Conservation (phyloP, 2,329 filamentous ascomycete species). For the Exutisphaerella laricina region DNA sequence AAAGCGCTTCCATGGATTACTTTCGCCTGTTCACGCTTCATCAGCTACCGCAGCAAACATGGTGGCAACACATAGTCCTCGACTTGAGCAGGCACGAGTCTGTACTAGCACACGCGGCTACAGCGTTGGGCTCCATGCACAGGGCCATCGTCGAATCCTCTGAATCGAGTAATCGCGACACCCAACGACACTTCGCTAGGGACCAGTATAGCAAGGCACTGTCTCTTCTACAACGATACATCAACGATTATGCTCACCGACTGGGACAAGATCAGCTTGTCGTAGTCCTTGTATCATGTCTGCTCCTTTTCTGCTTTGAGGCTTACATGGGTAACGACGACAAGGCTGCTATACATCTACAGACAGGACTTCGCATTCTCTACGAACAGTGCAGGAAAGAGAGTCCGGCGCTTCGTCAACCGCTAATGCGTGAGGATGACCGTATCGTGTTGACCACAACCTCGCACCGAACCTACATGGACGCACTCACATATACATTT, state of each 20-base stretch:
- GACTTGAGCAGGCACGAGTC: slow-evolving; percentile 4
- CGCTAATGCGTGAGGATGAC: neutral
- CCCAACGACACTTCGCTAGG: slow-evolving; percentile 4
- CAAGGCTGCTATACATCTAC: slow-evolving; percentile 9
- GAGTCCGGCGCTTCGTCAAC: neutral
- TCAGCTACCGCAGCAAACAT: slow-evolving; percentile 4
- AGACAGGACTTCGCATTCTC: slow-evolving; percentile 6
- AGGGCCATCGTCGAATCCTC: slow-evolving; percentile 1
- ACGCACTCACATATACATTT: slow-evolving; percentile 10
- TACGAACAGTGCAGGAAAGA: neutral
- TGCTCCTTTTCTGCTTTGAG: slow-evolving; percentile 16
- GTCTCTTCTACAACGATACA: slow-evolving; percentile 5
- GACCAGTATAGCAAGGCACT: slow-evolving; percentile 9
- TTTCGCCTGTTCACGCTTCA: slow-evolving; percentile 5
- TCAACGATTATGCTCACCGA: neutral
- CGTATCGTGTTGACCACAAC: slow-evolving; percentile 3
- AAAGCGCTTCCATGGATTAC: slow-evolving; percentile 6
- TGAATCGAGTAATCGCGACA: neutral
- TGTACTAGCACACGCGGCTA: slow-evolving; percentile 5
- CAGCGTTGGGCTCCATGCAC: slow-evolving; percentile 7
- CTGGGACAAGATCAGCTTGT: slow-evolving; percentile 2
- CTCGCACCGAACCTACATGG: slow-evolving; percentile 2
- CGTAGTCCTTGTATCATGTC: slow-evolving; percentile 8
- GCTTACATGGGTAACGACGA: slow-evolving; percentile 9
- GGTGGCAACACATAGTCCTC: slow-evolving; percentile 9